A percentile compares a stretch with the other conserved stretches of the same genome.
Conservation (phyloP, 2,329 filamentous ascomycete species). For the Ceratocystis huliohia region DNA sequence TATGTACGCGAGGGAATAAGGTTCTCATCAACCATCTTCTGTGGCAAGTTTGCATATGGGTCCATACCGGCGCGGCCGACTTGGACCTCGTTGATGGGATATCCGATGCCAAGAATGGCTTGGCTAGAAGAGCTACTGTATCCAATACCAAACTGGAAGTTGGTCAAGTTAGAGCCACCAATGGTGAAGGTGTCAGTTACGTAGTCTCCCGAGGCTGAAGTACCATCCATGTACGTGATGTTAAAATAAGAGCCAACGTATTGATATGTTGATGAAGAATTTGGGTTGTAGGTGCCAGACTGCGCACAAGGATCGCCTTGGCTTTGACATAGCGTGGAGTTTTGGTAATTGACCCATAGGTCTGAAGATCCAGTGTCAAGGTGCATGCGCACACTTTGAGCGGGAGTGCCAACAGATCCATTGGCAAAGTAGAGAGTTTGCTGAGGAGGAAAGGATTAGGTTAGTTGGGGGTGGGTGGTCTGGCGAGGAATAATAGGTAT, state of each 20-base stretch:
- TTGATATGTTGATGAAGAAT: conserved; percentile 61
- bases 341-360: conserved; percentile 55
- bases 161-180: conserved; percentile 38
- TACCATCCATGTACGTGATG: conserved; percentile 77
- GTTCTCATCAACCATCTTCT: conserved; percentile 47
- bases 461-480: background rate
- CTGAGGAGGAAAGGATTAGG: conserved; percentile 27
- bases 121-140: conserved; percentile 49
- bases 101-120: conserved; percentile 78
- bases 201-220: conserved; percentile 66
- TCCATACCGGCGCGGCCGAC: conserved; percentile 42
- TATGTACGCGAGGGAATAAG: conserved; percentile 55
- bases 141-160: conserved; percentile 61
- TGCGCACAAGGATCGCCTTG: conserved; percentile 40
- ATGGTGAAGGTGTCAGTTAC: conserved; percentile 58
- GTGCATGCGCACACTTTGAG: conserved; percentile 44
- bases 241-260: conserved; percentile 69
- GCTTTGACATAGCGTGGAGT: conserved; percentile 46
- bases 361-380: conserved; percentile 59
- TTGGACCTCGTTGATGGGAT: conserved; percentile 64
- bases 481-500: background rate
- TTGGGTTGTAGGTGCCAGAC: conserved; percentile 56
- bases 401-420: conserved; percentile 48
- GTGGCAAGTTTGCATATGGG: conserved; percentile 57
- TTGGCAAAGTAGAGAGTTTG: conserved; percentile 54